Evolutionary conservation across 176 grass and related monocot species (phyloP).

Genomic region (Eremochloa ophiuroides): DNA sequence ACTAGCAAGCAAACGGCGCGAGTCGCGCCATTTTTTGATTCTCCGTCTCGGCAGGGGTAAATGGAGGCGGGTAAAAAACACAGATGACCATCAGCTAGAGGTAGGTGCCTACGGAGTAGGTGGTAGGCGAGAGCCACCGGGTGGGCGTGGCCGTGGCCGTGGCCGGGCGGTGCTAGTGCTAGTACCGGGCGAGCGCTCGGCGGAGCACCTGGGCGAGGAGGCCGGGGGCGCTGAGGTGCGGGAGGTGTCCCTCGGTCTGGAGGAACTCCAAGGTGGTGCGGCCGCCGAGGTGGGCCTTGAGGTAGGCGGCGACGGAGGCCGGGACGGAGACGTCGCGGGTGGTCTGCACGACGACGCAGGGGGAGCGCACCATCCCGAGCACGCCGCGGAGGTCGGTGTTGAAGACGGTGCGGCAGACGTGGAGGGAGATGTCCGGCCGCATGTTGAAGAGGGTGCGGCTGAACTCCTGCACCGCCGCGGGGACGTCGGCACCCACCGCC

Average conservation of each 20-base stretch:
- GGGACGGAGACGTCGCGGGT: slow-evolving; percentile 92
- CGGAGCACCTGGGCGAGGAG: slow-evolving; percentile 78
- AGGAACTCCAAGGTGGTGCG: slow-evolving; percentile 69
- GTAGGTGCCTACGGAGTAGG: not conserved
- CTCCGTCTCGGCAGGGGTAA: not conserved
- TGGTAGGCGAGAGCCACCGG: not conserved
- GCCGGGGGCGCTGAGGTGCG: slow-evolving; percentile 83
- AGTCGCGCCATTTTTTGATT: slow-evolving; percentile 18
- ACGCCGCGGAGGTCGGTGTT: slow-evolving; percentile 79
- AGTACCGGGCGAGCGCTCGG: slow-evolving; percentile 55
- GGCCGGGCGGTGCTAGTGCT: not conserved
- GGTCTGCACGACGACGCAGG: slow-evolving; percentile 85
- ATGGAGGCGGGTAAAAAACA: slow-evolving; percentile 19
- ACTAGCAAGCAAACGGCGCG: not conserved
- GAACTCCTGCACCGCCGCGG: slow-evolving; percentile 87
- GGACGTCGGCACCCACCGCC: slow-evolving; percentile 88
- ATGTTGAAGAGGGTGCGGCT: slow-evolving; percentile 99
- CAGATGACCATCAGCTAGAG: not conserved
- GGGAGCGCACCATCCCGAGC: slow-evolving; percentile 60
- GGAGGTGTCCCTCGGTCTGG: slow-evolving; percentile 83
- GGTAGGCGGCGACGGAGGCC: slow-evolving; percentile 67
- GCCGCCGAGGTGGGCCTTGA: slow-evolving; percentile 69
- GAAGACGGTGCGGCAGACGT: slow-evolving; percentile 85
- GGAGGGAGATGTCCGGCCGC: slow-evolving; percentile 91
- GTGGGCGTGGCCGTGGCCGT: too few species aligned